Evolutionary conservation across 2,329 filamentous ascomycete species (phyloP).

Genomic region (Pezicula carpinea): DNA sequence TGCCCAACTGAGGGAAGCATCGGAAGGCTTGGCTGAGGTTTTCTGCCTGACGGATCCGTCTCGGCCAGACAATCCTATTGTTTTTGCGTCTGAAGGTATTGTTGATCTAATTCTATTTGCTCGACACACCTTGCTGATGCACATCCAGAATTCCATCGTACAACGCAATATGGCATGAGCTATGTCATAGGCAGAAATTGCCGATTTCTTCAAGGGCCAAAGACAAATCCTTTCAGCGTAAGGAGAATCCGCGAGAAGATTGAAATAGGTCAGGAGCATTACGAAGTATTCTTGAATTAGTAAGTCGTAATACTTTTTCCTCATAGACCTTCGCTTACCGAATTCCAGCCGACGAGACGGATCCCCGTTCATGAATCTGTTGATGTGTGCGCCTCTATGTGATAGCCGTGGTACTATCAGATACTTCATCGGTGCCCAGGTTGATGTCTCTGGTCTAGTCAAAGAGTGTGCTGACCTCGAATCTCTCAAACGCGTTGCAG

Average conservation of each 20-base stretch:
- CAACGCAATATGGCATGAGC: constrained; percentile 69
- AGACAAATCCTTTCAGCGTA: constrained; percentile 60
- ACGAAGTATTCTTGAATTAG: constrained; percentile 73
- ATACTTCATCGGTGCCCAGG: constrained; percentile 63
- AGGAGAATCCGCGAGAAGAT: constrained; percentile 58
- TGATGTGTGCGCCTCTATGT: constrained; percentile 60
- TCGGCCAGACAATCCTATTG: constrained; percentile 67
- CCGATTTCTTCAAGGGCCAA: constrained; percentile 72
- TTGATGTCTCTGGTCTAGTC: constrained; percentile 58
- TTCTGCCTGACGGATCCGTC: constrained; percentile 75
- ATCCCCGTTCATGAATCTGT: constrained; percentile 62
- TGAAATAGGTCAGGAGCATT: constrained; percentile 61
- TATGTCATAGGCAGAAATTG: constrained; percentile 75
- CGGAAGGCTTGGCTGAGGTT: constrained; percentile 70
- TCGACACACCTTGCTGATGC: constrained; percentile 2
- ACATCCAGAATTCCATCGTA: constrained; percentile 63
- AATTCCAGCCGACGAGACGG: constrained; percentile 53
- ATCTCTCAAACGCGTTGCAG: constrained; percentile 44
- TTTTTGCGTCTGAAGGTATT: constrained; percentile 70
- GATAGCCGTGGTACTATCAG: constrained; percentile 57
- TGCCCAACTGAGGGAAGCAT: constrained; percentile 59
- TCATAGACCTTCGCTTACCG: constrained; percentile 3
- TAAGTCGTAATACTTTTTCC: constrained; percentile 29
- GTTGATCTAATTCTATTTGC: background rate
- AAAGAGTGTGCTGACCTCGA: constrained; percentile 58